Evolutionary conservation across 257 asterid species (phyloP).

Genomic region (Nicotiana undulata): DNA sequence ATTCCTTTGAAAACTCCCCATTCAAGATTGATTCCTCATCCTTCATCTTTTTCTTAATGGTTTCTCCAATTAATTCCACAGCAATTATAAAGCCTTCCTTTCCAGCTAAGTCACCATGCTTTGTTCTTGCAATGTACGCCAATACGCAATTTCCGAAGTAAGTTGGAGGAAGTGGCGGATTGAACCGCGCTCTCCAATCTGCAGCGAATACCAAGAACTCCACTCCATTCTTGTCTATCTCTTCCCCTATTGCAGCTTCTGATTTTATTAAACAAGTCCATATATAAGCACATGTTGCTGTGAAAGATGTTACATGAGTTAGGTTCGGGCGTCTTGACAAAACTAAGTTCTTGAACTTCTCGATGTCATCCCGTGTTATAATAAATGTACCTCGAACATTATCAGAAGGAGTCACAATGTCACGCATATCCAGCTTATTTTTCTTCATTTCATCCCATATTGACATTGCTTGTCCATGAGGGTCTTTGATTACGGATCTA

Average conservation of each 20-base stretch:
- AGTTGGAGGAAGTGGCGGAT: slow-evolving; percentile 18
- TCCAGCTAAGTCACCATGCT: not conserved
- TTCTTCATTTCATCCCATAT: slow-evolving; percentile 9
- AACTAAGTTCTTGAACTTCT: not conserved
- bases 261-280: not conserved
- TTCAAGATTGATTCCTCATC: slow-evolving; percentile 10
- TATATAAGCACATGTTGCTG: not conserved
- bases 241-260: not conserved
- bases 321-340: slow-evolving; percentile 13
- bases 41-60: slow-evolving; percentile 4
- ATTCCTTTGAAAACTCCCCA: slow-evolving; percentile 11
- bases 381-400: slow-evolving; percentile 16
- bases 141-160: slow-evolving; percentile 46
- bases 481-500: not conserved
- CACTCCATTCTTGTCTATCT: not conserved
- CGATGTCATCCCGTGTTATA: not conserved
- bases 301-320: not conserved
- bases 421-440: not conserved
- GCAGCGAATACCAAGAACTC: not conserved
- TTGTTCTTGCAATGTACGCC: not conserved
- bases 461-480: not conserved
- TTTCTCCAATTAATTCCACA: not conserved
- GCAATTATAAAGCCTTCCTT: not conserved
- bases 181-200: not conserved
- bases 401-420: not conserved